These are phyloP conservation scores for Penicillium sp. DNA, from an alignment of 2,329 filamentous ascomycete genomes.

Conservation along the genomic window DNA sequence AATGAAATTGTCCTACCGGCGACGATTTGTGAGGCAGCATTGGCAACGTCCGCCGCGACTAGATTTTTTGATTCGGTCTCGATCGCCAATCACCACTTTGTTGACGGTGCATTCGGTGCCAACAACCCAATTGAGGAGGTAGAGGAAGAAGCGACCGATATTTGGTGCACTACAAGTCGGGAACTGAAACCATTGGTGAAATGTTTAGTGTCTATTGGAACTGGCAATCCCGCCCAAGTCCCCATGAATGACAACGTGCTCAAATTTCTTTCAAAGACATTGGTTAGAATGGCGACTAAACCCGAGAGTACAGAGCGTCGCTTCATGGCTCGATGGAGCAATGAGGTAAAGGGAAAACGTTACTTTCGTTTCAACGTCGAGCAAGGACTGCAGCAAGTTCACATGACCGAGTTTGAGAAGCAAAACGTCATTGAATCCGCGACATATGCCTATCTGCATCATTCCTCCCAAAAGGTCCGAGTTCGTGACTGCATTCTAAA, in stretches of 20 bases:
- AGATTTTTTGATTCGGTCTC: slow-evolving; percentile 19
- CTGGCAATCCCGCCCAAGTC: slow-evolving; percentile 1
- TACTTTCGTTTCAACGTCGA: slow-evolving; percentile 43
- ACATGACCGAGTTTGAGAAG: slow-evolving; percentile 33
- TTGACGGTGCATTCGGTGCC: slow-evolving; percentile 34
- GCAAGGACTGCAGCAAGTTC: slow-evolving; percentile 36
- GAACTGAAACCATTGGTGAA: slow-evolving; percentile 16
- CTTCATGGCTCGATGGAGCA: slow-evolving; percentile 19
- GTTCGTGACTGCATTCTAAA: slow-evolving; percentile 12
- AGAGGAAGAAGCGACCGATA: slow-evolving; percentile 28
- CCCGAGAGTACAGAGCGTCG: slow-evolving; percentile 12
- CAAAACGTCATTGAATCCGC: slow-evolving; percentile 11
- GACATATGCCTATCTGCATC: slow-evolving; percentile 17
- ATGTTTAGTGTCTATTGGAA: slow-evolving; percentile 30
- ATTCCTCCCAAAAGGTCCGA: neutral
- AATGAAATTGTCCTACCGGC: slow-evolving; percentile 3
- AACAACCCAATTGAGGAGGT: slow-evolving; percentile 39
- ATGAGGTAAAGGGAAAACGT: neutral
- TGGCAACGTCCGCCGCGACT: slow-evolving; percentile 54
- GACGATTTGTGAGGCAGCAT: slow-evolving; percentile 52
- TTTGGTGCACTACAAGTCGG: slow-evolving; percentile 12
- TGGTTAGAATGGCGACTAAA: slow-evolving; percentile 17
- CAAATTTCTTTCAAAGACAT: slow-evolving; percentile 15
- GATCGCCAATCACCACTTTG: slow-evolving; percentile 23
- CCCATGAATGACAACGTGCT: slow-evolving; percentile 13